Evolutionary conservation across 2,329 filamentous ascomycete species (phyloP), one percentile per base, ranked within the genome.

Genomic region (Orbilia blumenaviensis): DNA sequence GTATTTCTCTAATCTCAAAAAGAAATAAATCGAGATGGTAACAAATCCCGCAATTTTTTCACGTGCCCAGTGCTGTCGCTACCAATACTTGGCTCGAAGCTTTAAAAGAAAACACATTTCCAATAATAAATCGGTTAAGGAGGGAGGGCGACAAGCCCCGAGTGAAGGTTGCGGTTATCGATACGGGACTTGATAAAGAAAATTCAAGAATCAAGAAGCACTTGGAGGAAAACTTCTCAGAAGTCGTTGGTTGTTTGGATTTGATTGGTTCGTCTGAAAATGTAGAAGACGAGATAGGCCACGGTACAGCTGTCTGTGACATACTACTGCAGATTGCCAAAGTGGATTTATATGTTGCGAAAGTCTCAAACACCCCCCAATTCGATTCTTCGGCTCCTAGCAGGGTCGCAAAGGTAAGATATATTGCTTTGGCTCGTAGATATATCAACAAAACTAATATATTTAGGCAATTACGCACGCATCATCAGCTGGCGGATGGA

Each of bases 311-410:
- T 1, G 58, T 48, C 21, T 48, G 23, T 23, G 41, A 63, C 32
- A 44, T 46, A 32, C 16, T 62, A 7, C 23, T 63, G 7, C 41
- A 14, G 25, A 41, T 48, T 36, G 58, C 58, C 10, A 63, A 63
- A 16, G 25, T 63, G 7, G 23, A 48, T 63, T 14, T 63, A 21
- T 63, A 46, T 34, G 41, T 63, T 10, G 58, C 41, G 6, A 63
- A 63, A n/a, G n/a, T 63, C 0, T 63, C 58, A 4, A 25, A 63
- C 29, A 46, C 21, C 8, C 6, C 58, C 16, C 21, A 36, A 2
- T 48, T 63, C 14, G 23, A 63, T 12, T 14, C 34, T 10, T 2
- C 3, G 21, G 36, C 41, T 3, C 58, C 41, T 8, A n/a, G 14
- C 5, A 36, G 10, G 8, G 38, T 36, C 14, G 41, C 41, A 2